A percentile compares a stretch with the other conserved stretches of the same genome.
Evolutionary conservation across 768 basidiomycete species (phyloP).

Genomic region (Mrakia frigida): DNA sequence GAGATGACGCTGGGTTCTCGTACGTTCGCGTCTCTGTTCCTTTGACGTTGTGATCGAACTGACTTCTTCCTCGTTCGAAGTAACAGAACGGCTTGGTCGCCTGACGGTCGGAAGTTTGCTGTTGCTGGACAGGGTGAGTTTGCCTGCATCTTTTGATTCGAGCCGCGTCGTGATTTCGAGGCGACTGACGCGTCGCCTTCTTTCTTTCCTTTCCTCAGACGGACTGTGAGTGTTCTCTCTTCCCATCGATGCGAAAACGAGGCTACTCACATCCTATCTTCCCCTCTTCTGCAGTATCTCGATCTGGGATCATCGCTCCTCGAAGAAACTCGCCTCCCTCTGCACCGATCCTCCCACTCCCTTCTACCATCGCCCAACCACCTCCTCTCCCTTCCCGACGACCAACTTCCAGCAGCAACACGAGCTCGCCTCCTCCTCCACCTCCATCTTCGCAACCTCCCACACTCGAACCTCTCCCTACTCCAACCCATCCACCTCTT

Average conservation of each 20-base stretch:
- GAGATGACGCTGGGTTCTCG: conserved; percentile 23
- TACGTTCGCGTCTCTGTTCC: neutral
- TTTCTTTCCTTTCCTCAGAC: neutral
- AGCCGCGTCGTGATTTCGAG: neutral
- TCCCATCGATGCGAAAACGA: too few species aligned
- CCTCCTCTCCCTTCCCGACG: neutral
- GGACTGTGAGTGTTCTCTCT: neutral
- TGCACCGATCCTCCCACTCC: neutral
- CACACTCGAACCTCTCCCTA: neutral
- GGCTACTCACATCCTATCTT: too few species aligned
- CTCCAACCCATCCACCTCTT: neutral
- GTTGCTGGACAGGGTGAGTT: conserved; percentile 23
- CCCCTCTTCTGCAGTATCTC: neutral
- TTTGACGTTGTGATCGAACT: too few species aligned
- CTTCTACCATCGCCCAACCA: neutral
- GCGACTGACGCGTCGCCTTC: neutral
- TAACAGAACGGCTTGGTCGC: conserved; percentile 20
- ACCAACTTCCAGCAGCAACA: neutral
- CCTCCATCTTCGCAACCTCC: neutral
- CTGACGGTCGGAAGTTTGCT: conserved; percentile 17
- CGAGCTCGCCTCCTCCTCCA: neutral
- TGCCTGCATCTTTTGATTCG: neutral
- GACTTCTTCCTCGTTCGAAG: neutral
- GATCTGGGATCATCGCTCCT: conserved; percentile 29
- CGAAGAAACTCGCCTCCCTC: conserved; percentile 19